Percentiles rank a stretch among this genome's conserved stretches.
These are phyloP conservation scores for Leishmania turanica DNA, from an alignment of 208 protist genomes.

Conservation along the genomic window DNA sequence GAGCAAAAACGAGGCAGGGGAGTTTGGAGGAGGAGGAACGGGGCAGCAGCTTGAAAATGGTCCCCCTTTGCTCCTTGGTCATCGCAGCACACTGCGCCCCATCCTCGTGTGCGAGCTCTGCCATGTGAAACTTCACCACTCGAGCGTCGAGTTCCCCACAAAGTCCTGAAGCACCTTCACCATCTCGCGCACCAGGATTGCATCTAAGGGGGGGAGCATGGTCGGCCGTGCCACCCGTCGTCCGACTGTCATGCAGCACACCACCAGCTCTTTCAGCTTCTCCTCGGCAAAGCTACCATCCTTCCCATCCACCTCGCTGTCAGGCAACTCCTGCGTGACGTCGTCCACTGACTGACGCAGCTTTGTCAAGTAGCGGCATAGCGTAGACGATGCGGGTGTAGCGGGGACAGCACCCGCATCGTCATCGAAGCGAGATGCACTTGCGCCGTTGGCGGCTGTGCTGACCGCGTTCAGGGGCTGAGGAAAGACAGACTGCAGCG, in stretches of 20 bases:
- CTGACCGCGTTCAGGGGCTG: background rate
- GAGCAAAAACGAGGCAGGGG: background rate
- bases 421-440: background rate
- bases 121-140: slow-evolving; percentile 43
- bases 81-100: background rate
- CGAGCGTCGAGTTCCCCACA: slow-evolving; percentile 44
- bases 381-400: slow-evolving; percentile 4
- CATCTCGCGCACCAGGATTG: slow-evolving; percentile 25
- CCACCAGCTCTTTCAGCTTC: slow-evolving; percentile 48
- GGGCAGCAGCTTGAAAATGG: background rate
- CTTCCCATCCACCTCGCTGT: slow-evolving; percentile 25
- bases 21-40: background rate
- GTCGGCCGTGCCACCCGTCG: slow-evolving; percentile 25
- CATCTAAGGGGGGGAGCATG: slow-evolving; percentile 8
- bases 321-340: background rate
- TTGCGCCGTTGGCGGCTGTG: background rate
- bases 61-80: background rate
- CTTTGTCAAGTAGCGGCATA: slow-evolving; percentile 18
- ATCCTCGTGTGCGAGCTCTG: background rate
- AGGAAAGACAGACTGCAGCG: slow-evolving; percentile 6
- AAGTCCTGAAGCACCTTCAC: slow-evolving; percentile 42
- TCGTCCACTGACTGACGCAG: slow-evolving; percentile 2
- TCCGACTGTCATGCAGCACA: slow-evolving; percentile 40
- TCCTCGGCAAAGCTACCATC: slow-evolving; percentile 62
- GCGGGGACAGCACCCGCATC: background rate